phyloP scores from a whole-genome alignment of 306 rosid genomes.

The Trifolium dubium region DNA sequence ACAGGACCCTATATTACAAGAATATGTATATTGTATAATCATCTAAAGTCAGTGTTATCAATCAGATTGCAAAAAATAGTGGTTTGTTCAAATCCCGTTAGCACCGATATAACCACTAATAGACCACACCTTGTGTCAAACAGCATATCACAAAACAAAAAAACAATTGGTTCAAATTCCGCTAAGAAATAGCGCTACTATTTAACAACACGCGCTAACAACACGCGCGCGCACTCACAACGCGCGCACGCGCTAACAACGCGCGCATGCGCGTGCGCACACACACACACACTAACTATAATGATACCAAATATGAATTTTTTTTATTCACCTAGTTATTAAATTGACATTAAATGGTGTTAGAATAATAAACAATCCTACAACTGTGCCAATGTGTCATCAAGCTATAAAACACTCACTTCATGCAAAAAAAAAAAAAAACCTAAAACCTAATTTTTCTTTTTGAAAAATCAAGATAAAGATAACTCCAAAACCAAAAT shows the following conservation, averaged over 20 bases:
- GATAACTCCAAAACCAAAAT: conserved; percentile 1
- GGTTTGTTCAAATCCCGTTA: neutral
- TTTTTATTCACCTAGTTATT: neutral
- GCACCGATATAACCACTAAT: neutral
- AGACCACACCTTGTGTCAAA: neutral
- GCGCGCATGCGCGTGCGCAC: too few relatives aligned
- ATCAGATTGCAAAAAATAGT: neutral
- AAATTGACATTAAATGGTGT: neutral
- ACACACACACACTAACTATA: neutral
- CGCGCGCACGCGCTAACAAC: too few relatives aligned
- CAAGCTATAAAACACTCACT: neutral
- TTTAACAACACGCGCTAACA: too few relatives aligned
- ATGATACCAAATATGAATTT: neutral
- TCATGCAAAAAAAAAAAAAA: neutral
- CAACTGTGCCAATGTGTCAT: neutral
- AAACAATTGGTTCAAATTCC: neutral
- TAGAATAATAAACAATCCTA: neutral
- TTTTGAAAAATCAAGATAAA: neutral
- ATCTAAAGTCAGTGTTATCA: neutral
- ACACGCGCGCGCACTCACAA: too few relatives aligned
- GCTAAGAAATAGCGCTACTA: neutral
- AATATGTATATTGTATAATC: neutral
- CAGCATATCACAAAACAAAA: neutral
- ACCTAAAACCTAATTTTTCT: neutral
- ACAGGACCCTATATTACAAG: conserved; percentile 2